Conservation (phyloP, 23 red algal genomes). For the Chondrus crispus region DNA sequence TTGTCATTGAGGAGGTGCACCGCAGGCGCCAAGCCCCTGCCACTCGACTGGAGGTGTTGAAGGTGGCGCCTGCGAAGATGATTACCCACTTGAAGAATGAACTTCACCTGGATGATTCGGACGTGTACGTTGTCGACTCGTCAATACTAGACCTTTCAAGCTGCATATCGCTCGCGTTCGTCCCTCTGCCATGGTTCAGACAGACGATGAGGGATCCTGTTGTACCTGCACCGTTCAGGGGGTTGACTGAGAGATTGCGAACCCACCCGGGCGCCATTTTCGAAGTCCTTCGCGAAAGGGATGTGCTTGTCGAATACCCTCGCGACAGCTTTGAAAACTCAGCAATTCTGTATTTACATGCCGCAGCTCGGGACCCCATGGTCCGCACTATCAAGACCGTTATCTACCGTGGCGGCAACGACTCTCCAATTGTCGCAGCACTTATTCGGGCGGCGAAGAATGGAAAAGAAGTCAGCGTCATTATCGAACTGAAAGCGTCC, state of each 20-base stretch:
- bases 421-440: slow-evolving; percentile 82
- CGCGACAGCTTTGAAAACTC: slow-evolving; percentile 78
- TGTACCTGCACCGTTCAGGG: slow-evolving; percentile 60
- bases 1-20: slow-evolving; percentile 85
- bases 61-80: slow-evolving; percentile 53
- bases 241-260: slow-evolving; percentile 54
- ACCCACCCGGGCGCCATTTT: slow-evolving; percentile 77
- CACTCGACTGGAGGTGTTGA: slow-evolving; percentile 83
- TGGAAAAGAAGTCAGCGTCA: slow-evolving; percentile 93
- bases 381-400: slow-evolving; percentile 88
- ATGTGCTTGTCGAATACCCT: slow-evolving; percentile 86
- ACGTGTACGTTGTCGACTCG: slow-evolving; percentile 68
- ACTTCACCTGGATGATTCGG: slow-evolving; percentile 71
- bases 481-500: slow-evolving; percentile 93
- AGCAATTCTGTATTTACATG: slow-evolving; percentile 75
- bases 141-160: slow-evolving; percentile 76
- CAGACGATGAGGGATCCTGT: slow-evolving; percentile 63
- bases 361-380: slow-evolving; percentile 71
- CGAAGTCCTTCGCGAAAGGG: slow-evolving; percentile 64
- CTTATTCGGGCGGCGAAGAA: slow-evolving; percentile 91
- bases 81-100: slow-evolving; percentile 60
- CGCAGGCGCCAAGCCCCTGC: slow-evolving; percentile 72
- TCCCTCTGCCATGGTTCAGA: slow-evolving; percentile 58
- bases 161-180: slow-evolving; percentile 71
- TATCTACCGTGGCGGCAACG: slow-evolving; percentile 81